Conservation (phyloP, 257 asterid genomes). For the Ligustrum vulgare region DNA sequence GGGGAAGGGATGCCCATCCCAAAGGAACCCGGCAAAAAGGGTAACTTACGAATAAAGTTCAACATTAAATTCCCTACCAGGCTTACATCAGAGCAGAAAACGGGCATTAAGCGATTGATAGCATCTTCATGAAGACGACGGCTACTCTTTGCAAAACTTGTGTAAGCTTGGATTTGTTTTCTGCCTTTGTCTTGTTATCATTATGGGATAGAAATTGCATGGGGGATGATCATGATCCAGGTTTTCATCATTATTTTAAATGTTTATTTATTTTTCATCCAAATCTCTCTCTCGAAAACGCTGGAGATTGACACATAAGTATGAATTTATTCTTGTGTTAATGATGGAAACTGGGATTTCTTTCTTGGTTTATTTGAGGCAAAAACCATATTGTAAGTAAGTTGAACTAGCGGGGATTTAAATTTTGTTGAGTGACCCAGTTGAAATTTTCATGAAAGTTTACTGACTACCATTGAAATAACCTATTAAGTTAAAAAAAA, state of each 20-base stretch:
- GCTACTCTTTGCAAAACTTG: constrained; percentile 14
- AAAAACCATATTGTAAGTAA: no score
- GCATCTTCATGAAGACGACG: constrained; percentile 41
- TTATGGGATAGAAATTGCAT: constrained; percentile 14
- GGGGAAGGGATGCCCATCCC: constrained; percentile 98
- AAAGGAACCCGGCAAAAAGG: constrained; percentile 79
- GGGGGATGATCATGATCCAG: constrained; percentile 26
- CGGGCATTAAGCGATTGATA: constrained; percentile 67
- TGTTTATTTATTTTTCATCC: constrained; percentile 21
- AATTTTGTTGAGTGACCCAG: no score
- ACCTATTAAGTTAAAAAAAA: no score
- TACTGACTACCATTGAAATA: no score
- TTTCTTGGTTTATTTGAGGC: no score
- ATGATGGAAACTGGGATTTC: not conserved
- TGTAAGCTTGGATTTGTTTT: constrained; percentile 31
- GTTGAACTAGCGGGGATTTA: no score
- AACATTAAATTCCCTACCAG: constrained; percentile 75
- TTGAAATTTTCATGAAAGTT: no score
- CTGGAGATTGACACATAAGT: not conserved
- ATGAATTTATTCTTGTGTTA: not conserved
- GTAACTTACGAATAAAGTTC: constrained; percentile 74
- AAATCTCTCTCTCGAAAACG: not conserved
- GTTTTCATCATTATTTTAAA: constrained; percentile 12
- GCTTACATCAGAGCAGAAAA: constrained; percentile 88
- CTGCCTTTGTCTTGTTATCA: not conserved